Conservation (phyloP, 768 basidiomycete species). For the Hygrophoropsis aurantiaca region DNA sequence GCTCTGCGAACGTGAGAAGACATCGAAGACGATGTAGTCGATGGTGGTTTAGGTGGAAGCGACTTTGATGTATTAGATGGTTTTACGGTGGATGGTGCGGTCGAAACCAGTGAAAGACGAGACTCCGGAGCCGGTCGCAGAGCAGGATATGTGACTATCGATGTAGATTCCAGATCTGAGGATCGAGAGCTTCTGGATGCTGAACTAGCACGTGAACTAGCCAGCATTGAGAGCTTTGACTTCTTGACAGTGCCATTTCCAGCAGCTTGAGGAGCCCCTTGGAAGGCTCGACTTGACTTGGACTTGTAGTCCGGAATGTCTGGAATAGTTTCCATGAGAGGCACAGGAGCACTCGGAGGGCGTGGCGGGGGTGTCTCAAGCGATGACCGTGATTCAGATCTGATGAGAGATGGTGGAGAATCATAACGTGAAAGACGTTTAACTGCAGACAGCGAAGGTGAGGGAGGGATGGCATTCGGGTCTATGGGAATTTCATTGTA, state of each 20-base stretch:
- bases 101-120: slow-evolving; percentile 29
- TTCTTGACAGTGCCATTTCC: slow-evolving; percentile 36
- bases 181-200: slow-evolving; percentile 53
- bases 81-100: slow-evolving; percentile 15
- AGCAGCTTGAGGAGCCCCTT: slow-evolving; percentile 21
- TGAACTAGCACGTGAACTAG: slow-evolving; percentile 60
- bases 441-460: slow-evolving; percentile 69
- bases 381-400: slow-evolving; percentile 40
- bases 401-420: slow-evolving; percentile 52
- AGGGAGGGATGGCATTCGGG: slow-evolving; percentile 61
- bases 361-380: slow-evolving; percentile 31
- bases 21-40: slow-evolving; percentile 45
- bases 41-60: slow-evolving; percentile 22
- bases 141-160: slow-evolving; percentile 70
- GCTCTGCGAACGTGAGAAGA: slow-evolving; percentile 65
- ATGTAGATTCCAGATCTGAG: slow-evolving; percentile 52
- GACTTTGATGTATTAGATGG: slow-evolving; percentile 29
- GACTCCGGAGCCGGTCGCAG: slow-evolving; percentile 71
- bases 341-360: slow-evolving; percentile 44
- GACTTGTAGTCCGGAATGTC: slow-evolving; percentile 55
- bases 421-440: slow-evolving; percentile 58
- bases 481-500: slow-evolving; percentile 30
- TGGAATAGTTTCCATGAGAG: slow-evolving; percentile 48
- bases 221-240: slow-evolving; percentile 70
- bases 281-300: slow-evolving; percentile 37